Base-by-base conservation (phyloP, 139 green algal species). In the Astrephomene gubernaculifera region DNA sequence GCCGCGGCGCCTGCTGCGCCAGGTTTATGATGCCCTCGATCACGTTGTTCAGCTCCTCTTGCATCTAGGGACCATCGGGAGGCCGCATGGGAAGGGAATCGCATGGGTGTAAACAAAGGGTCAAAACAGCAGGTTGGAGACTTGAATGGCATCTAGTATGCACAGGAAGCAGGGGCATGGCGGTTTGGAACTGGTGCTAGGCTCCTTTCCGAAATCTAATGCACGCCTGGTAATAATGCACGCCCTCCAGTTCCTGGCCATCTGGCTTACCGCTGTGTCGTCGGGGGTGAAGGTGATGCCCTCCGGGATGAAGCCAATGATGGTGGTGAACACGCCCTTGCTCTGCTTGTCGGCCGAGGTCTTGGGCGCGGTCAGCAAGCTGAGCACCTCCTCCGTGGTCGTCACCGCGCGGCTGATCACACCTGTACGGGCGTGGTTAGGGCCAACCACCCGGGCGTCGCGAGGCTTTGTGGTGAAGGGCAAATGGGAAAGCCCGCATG, bases 291-390 rank as follows among this genome's bases (percentile, higher is more conserved):
- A 97, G 35, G 73, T 53, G 54, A 92, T 94, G 78, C 87, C 83
- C 25, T 92, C 79, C 10, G 83, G 85, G 27, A 89, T 61, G 79
- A 97, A 96, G 2, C 82, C 82, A 31, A 96, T 87, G 38, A 86
- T 93, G 45, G 92, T 94, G 31, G 88, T 63, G 90, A 97, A 96
- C 44, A 95, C 82, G 19, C 93, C 93, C 90, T 95, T 96, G 78
- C 79, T 79, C 87, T 89, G 85, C 88, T 96, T 96, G 70, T 94
- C 90, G 21, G 82, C 67, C 9, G 73, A 65, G 2, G 39, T 36
- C 70, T 91, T 86, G 60, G 89, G 87, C 7, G 81, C 81, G 17
- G 85, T 74, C 60, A 96, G 87, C 63, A 93, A 80, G 35, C 10
- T 38, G 27, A 95, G 88, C 68, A 94, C 61, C 53, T 93, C 81